These are phyloP conservation scores for Aspergillus cavernicola DNA, from an alignment of 495 filamentous ascomycete species.

Conservation along the genomic window DNA sequence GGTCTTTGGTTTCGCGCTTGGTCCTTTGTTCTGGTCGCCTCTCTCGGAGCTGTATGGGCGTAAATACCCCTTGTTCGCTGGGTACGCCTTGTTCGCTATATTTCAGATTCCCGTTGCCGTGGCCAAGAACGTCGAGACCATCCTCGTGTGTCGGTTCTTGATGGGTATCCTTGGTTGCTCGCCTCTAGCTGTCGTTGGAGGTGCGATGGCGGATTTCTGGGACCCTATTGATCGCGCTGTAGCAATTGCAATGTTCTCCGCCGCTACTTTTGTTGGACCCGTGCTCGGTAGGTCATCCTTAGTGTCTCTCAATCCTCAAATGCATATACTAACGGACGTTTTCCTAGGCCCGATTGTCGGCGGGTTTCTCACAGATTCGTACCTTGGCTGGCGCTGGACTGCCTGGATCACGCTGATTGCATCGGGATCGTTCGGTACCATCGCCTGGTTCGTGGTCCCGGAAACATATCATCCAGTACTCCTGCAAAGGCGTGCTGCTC, in stretches of 20 bases:
- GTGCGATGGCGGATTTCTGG: conserved; percentile 60
- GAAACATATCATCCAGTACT: conserved; percentile 61
- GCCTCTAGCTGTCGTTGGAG: conserved; percentile 59
- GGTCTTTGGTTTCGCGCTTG: conserved; percentile 52
- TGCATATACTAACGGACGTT: conserved; percentile 4
- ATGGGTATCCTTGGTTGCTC: conserved; percentile 60
- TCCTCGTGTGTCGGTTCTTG: conserved; percentile 61
- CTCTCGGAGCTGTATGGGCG: conserved; percentile 57
- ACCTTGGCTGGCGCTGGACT: conserved; percentile 63
- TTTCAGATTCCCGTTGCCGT: conserved; percentile 62
- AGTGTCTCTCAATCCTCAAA: too few species aligned
- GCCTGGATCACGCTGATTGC: conserved; percentile 62
- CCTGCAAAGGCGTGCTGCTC: conserved; percentile 51
- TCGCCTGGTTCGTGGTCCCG: conserved; percentile 49
- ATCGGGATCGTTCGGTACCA: conserved; percentile 42
- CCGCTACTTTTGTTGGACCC: conserved; percentile 54
- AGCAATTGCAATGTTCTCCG: conserved; percentile 55
- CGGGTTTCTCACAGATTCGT: conserved; percentile 53
- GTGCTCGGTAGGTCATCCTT: conserved; percentile 34
- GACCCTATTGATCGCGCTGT: conserved; percentile 55
- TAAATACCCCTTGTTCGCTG: conserved; percentile 52
- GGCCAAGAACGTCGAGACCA: conserved; percentile 53
- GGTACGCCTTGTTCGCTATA: conserved; percentile 53
- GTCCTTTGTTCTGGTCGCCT: conserved; percentile 54
- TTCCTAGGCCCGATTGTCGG: conserved; percentile 33